phyloP scores from a whole-genome alignment of 371 early-diverging fungal species.

The Capillidium heterosporum region DNA sequence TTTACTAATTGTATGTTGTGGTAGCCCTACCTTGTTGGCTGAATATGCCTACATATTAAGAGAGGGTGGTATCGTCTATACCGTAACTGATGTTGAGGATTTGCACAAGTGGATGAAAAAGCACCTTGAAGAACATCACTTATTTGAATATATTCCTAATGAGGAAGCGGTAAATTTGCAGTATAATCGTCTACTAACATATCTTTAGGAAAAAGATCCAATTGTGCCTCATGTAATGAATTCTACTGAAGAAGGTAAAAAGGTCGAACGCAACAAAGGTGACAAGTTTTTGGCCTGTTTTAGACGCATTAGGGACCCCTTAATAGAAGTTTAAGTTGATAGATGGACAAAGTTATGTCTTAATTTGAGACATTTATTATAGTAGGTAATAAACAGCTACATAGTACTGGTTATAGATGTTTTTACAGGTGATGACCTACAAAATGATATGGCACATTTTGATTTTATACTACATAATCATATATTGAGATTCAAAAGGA shows the following conservation, averaged over 20 bases:
- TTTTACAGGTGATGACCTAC: too few relatives aligned
- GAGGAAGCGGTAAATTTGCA: constrained; percentile 41
- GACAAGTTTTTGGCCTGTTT: constrained; percentile 86
- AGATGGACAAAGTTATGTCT: too few relatives aligned
- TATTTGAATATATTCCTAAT: constrained; percentile 74
- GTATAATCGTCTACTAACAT: too few relatives aligned
- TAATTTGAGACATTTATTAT: too few relatives aligned
- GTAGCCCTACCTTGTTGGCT: constrained; percentile 55
- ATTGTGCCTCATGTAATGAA: constrained; percentile 62
- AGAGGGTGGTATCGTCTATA: constrained; percentile 82
- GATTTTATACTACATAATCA: too few relatives aligned
- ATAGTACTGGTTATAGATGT: too few relatives aligned
- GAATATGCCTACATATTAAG: constrained; percentile 90
- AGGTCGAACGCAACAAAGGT: constrained; percentile 88
- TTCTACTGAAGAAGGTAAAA: constrained; percentile 94
- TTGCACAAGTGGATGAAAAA: constrained; percentile 92
- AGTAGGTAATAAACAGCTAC: too few relatives aligned
- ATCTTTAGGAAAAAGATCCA: constrained; percentile 52
- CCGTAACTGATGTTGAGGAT: constrained; percentile 90
- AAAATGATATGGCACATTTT: too few relatives aligned
- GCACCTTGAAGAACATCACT: constrained; percentile 81
- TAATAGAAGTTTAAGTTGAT: too few relatives aligned
- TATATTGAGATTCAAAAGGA: too few relatives aligned
- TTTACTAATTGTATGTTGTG: not conserved
- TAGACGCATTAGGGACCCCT: constrained; percentile 51